phyloP scores from a whole-genome alignment of 140 eudicot species.

The Flaveria floridana region DNA sequence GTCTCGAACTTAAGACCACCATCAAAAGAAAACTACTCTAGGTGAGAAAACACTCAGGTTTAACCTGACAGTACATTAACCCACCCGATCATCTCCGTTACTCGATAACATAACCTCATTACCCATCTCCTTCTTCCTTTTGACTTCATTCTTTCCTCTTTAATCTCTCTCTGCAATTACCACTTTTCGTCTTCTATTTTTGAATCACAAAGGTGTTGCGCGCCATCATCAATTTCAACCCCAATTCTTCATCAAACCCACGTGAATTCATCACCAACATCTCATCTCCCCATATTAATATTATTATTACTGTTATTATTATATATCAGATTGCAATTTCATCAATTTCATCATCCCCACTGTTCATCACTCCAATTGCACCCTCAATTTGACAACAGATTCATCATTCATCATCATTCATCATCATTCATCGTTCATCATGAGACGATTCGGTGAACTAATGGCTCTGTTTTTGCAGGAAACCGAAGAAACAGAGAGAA shows the following conservation, averaged over 20 bases:
- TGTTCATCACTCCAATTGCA: conserved; percentile 12
- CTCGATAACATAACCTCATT: too few species aligned
- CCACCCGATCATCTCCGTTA: too few species aligned
- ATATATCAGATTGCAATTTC: not conserved
- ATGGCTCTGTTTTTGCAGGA: conserved; percentile 59
- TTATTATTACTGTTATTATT: not conserved
- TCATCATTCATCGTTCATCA: not conserved
- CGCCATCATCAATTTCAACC: conserved; percentile 26
- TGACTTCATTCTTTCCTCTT: conserved; percentile 23
- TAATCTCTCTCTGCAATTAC: not conserved
- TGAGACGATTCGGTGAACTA: conserved; percentile 52
- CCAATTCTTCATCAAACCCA: conserved; percentile 27
- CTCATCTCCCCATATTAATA: not conserved
- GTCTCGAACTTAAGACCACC: too few species aligned
- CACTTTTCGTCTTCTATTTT: conserved; percentile 3
- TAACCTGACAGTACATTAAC: too few species aligned
- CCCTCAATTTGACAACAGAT: too few species aligned
- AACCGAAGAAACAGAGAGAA: conserved; percentile 28
- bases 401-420: too few species aligned
- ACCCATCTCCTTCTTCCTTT: not conserved
- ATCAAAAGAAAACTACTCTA: too few species aligned
- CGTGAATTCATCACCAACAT: conserved; percentile 35
- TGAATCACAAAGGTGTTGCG: conserved; percentile 27
- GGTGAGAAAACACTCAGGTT: too few species aligned
- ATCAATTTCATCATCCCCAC: conserved; percentile 18